Evolutionary conservation across 139 green algal genomes (phyloP), one percentile per base, ranked within the genome.

Genomic region (Chlorella sorokiniana): DNA sequence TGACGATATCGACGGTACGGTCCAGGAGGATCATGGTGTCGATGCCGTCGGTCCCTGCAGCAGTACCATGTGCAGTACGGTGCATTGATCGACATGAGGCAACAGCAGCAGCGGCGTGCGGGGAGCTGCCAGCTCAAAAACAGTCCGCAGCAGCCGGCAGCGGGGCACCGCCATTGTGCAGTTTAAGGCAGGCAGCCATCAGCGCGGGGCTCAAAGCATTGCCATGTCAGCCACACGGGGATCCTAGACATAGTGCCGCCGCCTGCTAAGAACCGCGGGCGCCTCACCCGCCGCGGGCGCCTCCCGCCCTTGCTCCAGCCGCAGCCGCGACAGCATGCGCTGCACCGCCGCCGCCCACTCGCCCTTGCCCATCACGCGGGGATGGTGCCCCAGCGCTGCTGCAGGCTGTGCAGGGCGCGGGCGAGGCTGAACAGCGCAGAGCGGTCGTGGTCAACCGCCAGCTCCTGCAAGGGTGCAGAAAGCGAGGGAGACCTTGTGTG

Each of bases 1-100:
- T 98, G 1, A 97, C 59, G 31, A 93, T 61, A 80, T 99, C 96
- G 31, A 97, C 92, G 25, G 89, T 89, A 0, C 96, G 90, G 78
- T 98, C 95, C 11, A 98, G 51, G 31, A 98, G 85, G 20, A 98
- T 81, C 16, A 94, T 40, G 2, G 69, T 76, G 78, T 94, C 88
- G 18, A 95, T 85, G 27, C 67, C 64, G 8, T 62, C 65, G 7
- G 72, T 38, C 2, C 76, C 78, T 89, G 78, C 56, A 54, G 41
- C 5, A 68, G 20, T 22, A 42, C 31, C 16, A 22, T 22, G 56
- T 31, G 56, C 56, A 33, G 23, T 33, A 16, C 48, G 11, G 48
- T 56, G 48, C 16, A 25, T 16, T 56, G 48, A 25, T 56, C 14
- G 14, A 56, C 14, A 56, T 33, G 22, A 65, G 56, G 56, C 23